Evolutionary conservation across 495 filamentous ascomycete genomes (phyloP).

Genomic region (Aspergillus diversus): DNA sequence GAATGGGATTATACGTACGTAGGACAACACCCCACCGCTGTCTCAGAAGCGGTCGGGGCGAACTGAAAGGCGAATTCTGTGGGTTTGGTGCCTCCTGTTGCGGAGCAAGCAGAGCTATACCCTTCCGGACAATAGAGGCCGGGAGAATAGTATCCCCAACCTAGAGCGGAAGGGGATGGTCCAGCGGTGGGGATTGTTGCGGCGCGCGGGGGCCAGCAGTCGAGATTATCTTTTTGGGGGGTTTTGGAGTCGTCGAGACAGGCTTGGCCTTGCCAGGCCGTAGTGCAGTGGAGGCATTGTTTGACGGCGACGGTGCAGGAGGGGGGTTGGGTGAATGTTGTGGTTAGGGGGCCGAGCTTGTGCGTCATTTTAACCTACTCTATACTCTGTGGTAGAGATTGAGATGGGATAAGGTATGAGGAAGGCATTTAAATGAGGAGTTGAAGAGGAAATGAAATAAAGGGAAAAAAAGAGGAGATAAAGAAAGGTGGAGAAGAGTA

Average conservation of each 20-base stretch:
- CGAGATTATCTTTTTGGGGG: neutral
- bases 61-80: neutral
- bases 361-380: no score
- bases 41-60: neutral
- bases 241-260: neutral
- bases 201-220: neutral
- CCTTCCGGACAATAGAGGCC: neutral
- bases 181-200: neutral
- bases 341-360: neutral
- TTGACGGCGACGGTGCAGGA: neutral
- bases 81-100: neutral
- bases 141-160: constrained; percentile 4
- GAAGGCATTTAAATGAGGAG: no score
- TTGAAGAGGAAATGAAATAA: no score
- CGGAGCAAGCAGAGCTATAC: neutral
- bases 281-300: neutral
- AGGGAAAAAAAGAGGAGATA: no score
- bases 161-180: neutral
- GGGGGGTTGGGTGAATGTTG: neutral
- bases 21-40: neutral
- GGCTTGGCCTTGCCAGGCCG: neutral
- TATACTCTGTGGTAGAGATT: no score
- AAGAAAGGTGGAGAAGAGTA: no score
- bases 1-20: neutral
- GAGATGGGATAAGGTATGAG: no score